A percentile compares a stretch with the other conserved stretches of the same genome.
phyloP scores from a whole-genome alignment of 805 yeast species.

The Metschnikowia amazonensis region DNA sequence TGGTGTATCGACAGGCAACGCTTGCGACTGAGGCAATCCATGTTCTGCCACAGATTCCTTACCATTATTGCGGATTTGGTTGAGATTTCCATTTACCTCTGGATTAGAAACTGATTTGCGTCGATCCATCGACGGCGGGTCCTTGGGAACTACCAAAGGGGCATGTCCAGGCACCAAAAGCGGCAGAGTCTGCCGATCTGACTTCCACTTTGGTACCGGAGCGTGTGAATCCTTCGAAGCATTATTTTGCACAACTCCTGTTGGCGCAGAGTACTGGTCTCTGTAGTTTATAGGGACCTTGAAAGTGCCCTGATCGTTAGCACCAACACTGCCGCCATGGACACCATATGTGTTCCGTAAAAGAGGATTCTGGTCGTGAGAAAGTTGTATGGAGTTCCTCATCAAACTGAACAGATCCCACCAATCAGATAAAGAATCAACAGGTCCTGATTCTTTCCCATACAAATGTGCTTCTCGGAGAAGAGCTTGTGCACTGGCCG shows the following conservation, averaged over 20 bases:
- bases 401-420: slow-evolving; percentile 3
- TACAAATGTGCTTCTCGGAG: slow-evolving; percentile 4
- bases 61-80: neutral
- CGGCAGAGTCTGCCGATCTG: neutral
- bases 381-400: neutral
- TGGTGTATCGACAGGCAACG: neutral
- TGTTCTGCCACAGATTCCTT: neutral
- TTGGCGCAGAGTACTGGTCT: neutral
- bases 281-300: slow-evolving; percentile 3
- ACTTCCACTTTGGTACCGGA: neutral
- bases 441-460: neutral
- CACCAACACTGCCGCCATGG: neutral
- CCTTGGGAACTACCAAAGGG: slow-evolving; percentile 1
- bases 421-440: slow-evolving; percentile 1
- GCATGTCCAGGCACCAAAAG: slow-evolving; percentile 5
- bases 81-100: neutral
- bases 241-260: neutral
- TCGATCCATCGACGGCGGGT: neutral
- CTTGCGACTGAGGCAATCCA: neutral
- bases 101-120: neutral
- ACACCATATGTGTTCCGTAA: neutral
- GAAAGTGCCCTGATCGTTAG: neutral
- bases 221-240: neutral
- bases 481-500: slow-evolving; percentile 2
- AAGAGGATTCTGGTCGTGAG: neutral